phyloP scores from a whole-genome alignment of 768 basidiomycete genomes.

The Leccinum sublutescens region DNA sequence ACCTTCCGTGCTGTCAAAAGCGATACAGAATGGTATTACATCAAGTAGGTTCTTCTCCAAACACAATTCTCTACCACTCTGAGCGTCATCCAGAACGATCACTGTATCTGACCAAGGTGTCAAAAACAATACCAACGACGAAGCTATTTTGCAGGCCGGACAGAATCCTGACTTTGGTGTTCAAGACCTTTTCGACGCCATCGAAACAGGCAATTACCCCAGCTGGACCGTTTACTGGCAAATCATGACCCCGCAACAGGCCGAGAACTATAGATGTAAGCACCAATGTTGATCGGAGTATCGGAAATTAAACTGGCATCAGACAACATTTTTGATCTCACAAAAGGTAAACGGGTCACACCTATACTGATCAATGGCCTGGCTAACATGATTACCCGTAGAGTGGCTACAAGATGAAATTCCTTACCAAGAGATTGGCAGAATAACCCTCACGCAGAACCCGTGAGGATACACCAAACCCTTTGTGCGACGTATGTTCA shows the following conservation, averaged over 20 bases:
- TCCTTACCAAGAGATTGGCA: conserved; percentile 36
- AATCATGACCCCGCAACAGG: conserved; percentile 50
- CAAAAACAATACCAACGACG: conserved; percentile 37
- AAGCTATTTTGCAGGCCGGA: conserved; percentile 38
- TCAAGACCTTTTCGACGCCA: conserved; percentile 54
- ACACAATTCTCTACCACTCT: not conserved
- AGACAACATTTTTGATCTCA: conserved; percentile 52
- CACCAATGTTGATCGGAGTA: not conserved
- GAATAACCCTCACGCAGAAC: conserved; percentile 39
- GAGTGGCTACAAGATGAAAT: conserved; percentile 39
- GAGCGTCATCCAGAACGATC: conserved; percentile 19
- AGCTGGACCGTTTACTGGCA: conserved; percentile 60
- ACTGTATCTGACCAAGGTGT: conserved; percentile 37
- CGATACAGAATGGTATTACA: conserved; percentile 51
- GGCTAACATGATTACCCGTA: conserved; percentile 8
- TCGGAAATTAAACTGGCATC: conserved; percentile 8
- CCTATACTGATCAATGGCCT: not conserved
- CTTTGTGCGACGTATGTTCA: not conserved
- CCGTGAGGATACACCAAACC: conserved; percentile 20
- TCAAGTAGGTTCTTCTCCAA: conserved; percentile 38
- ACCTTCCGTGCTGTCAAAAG: conserved; percentile 44
- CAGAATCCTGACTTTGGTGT: conserved; percentile 51
- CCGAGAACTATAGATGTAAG: conserved; percentile 43
- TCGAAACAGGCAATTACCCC: conserved; percentile 51
- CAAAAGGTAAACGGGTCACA: conserved; percentile 34